Evolutionary conservation across 495 filamentous ascomycete genomes (phyloP), one percentile per base, ranked within the genome.

Genomic region (Xylaria longipes): DNA sequence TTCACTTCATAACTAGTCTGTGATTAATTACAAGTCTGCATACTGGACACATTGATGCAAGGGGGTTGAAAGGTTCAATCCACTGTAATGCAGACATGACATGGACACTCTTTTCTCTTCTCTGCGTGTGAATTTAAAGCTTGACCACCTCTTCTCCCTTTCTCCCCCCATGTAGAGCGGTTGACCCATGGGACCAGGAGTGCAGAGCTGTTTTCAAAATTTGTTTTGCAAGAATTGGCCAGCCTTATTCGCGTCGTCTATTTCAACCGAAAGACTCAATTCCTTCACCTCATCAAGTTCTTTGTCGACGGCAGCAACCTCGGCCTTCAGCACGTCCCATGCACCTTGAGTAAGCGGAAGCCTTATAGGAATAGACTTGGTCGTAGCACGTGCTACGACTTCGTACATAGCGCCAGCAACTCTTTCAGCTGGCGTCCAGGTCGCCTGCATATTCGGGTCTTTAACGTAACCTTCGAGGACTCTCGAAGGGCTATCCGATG

Each of bases 331-430:
- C 54, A 84, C 27, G 11, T 73, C 73, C 78, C 80, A 84, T 43
- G 79, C 72, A 41, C 80, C 81, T 20, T 70, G 74, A 15, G 83
- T 83, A 1, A 86, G 70, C 22, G 84, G 82, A 60, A 84, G 48
- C 29, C 81, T 65, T 4, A 61, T 37, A 0, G 67, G 67, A 14
- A 86, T 61, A n/a, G 84, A 81, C 5, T 83, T 77, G 5, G 72
- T 71, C 45, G 78, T 74, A 33, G 74, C 78, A 0, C 75, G 70
- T 41, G 63, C 74, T 20, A 83, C 80, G 33, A 84, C 72, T 12
- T 64, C 58, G 29, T 76, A 82, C 48, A 87, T 73, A 1, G 73
- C 77, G 45, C 75, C 64, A 0, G 81, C 84, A 4, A 86, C 65
- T n/a, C 66, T 74, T 46, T 68, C 73, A 9, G 80, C 73, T 14